These are phyloP conservation scores for Magnusiomyces tetraspermus DNA, from an alignment of 1,139 yeast genomes.

Conservation along the genomic window DNA sequence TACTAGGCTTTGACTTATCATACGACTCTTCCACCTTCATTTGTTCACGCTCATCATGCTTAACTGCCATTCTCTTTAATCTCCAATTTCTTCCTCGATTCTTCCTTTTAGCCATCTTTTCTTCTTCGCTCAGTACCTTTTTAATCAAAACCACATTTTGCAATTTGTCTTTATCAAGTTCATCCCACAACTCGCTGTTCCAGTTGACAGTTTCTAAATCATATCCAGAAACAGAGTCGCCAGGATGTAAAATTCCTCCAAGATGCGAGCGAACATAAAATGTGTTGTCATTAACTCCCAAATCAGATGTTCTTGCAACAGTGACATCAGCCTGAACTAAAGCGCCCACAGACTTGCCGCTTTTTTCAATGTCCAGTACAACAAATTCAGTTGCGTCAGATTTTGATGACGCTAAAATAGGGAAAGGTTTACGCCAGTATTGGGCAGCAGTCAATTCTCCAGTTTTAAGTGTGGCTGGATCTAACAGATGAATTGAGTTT, in stretches of 20 bases:
- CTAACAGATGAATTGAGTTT: conserved; percentile 74
- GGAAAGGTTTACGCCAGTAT: conserved; percentile 79
- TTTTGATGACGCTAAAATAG: conserved; percentile 62
- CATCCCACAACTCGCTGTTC: conserved; percentile 81
- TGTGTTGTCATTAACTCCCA: conserved; percentile 75
- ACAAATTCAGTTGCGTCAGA: conserved; percentile 69
- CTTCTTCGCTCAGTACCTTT: conserved; percentile 81
- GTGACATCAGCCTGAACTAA: conserved; percentile 83
- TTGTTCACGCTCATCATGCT: conserved; percentile 58
- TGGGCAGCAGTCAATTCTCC: conserved; percentile 64
- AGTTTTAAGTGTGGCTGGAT: conserved; percentile 65
- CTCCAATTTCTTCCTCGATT: conserved; percentile 68
- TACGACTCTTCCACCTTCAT: conserved; percentile 49
- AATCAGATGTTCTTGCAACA: conserved; percentile 77
- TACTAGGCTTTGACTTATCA: conserved; percentile 27
- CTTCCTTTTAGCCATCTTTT: conserved; percentile 55
- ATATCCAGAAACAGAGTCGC: conserved; percentile 91
- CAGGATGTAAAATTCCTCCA: conserved; percentile 92
- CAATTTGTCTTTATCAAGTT: conserved; percentile 43
- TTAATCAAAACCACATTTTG: conserved; percentile 89
- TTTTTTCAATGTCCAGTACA: conserved; percentile 89
- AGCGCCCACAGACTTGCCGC: conserved; percentile 59
- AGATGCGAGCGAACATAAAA: conserved; percentile 82
- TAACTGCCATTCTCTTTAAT: conserved; percentile 96
- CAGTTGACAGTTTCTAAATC: conserved; percentile 75